Evolutionary conservation across 2,329 filamentous ascomycete genomes (phyloP).

Genomic region (Phaeoacremonium minimum): DNA sequence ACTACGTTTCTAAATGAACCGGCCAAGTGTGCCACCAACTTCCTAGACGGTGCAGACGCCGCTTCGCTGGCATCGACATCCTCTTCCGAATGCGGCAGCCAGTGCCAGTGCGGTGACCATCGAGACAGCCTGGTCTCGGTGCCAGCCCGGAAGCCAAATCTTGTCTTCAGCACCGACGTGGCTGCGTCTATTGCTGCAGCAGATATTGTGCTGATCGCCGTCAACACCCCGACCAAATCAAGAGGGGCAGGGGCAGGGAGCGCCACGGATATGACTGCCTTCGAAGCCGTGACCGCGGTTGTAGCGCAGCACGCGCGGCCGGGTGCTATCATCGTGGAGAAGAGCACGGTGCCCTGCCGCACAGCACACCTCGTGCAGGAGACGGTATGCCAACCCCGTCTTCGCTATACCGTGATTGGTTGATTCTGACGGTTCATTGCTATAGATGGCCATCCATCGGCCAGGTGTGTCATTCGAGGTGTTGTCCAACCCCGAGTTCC

Average conservation of each 20-base stretch:
- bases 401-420: background rate
- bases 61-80: conserved; percentile 22
- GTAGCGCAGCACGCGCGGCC: conserved; percentile 63
- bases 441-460: conserved; percentile 51
- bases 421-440: background rate
- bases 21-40: too few relatives aligned
- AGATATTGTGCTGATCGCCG: conserved; percentile 70
- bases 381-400: conserved; percentile 44
- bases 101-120: conserved; percentile 13
- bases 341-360: conserved; percentile 73
- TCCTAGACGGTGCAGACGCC: conserved; percentile 19
- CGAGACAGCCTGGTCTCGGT: conserved; percentile 23
- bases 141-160: conserved; percentile 52
- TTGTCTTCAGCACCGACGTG: conserved; percentile 70
- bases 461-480: conserved; percentile 68
- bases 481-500: conserved; percentile 77
- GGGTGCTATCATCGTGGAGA: conserved; percentile 74
- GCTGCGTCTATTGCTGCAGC: conserved; percentile 58
- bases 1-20: conserved; percentile 34
- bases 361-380: conserved; percentile 67
- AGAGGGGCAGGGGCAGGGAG: conserved; percentile 65
- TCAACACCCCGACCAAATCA: conserved; percentile 76
- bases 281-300: conserved; percentile 65
- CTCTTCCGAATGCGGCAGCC: conserved; percentile 23
- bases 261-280: conserved; percentile 68